Conservation (phyloP, 192 early-diverging fungal genomes). For the Martensiomyces pterosporus region DNA sequence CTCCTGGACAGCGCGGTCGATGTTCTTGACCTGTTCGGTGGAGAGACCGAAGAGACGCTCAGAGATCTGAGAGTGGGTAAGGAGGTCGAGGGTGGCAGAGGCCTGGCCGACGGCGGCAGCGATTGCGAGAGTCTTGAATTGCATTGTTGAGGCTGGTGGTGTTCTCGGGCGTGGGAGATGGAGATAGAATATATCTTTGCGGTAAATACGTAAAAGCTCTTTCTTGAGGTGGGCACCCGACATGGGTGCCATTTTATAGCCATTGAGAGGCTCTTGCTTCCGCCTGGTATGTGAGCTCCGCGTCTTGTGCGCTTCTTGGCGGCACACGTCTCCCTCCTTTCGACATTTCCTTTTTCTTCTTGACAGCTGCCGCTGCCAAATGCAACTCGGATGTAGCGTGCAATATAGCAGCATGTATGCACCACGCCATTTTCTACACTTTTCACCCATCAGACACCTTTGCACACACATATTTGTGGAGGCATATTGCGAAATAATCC, state of each 20-base stretch:
- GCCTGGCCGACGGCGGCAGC: constrained; percentile 48
- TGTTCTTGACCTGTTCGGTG: constrained; percentile 52
- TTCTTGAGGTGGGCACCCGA: no score
- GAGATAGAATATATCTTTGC: no score
- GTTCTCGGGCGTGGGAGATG: no score
- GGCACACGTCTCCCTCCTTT: no score
- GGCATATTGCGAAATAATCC: neutral
- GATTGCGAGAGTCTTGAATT: constrained; percentile 49
- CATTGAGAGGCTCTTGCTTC: no score
- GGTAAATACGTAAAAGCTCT: no score
- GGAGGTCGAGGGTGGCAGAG: constrained; percentile 49
- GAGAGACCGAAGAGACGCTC: constrained; percentile 50
- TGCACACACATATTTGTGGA: neutral
- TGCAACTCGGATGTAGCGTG: no score
- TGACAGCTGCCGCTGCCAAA: no score
- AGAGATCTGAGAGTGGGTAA: constrained; percentile 49
- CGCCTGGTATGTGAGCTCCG: no score
- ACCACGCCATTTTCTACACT: neutral
- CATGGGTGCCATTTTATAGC: constrained; percentile 1
- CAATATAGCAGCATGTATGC: no score
- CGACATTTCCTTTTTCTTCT: neutral
- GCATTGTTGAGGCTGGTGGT: constrained; percentile 33
- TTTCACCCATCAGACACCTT: no score
- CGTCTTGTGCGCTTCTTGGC: no score
- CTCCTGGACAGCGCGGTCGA: constrained; percentile 51